Base-by-base conservation (phyloP, 345 rosid genomes). In the Heritiera littoralis region DNA sequence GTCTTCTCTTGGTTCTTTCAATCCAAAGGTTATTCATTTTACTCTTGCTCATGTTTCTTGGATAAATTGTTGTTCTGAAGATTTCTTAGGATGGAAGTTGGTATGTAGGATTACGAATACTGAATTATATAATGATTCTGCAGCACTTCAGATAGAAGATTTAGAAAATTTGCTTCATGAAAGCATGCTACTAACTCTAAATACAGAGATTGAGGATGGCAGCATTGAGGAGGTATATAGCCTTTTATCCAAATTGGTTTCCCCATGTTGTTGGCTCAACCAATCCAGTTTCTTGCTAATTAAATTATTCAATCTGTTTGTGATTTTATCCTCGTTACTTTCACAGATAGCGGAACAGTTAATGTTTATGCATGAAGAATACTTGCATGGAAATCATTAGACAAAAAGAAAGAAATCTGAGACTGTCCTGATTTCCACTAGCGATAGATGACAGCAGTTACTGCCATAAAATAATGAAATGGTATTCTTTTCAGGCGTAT, bases 181-280 rank as follows among this genome's bases (percentile, higher is more conserved):
- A 85, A 86, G 83, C 78, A 79, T 92, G 90, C 83, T 94, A 56
- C 88, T 94, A 41, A 85, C 89, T 74, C 91, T 94, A 85, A 92
- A 91, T 79, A 90, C 98, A 58, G 94, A 94, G 81, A 86, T 94
- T 7, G 98, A 94, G 80, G 96, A 94, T 82, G 98, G 96, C 70
- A 94, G 96, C 91, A 91, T 92, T 78, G 96, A 92, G 75, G 89
- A 92, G 89, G 97, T 89, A 73, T 4, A n/a, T n/a, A 1, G 3
- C 30, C 28, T 56, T 56, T 56, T 18, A 18, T 6, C 61, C 9
- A 56, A 54, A 15, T 15, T 17, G n/a, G 58, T 54, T 32, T 35
- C 43, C 14, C n/a, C 43, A 64, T n/a, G 13, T 55, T 6, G 60
- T 59, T 59, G 64, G 9, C 10, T 64, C 18, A 12, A 32, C 4